Base-by-base conservation (phyloP, 2,329 filamentous ascomycete species). In the Fusarium musae region DNA sequence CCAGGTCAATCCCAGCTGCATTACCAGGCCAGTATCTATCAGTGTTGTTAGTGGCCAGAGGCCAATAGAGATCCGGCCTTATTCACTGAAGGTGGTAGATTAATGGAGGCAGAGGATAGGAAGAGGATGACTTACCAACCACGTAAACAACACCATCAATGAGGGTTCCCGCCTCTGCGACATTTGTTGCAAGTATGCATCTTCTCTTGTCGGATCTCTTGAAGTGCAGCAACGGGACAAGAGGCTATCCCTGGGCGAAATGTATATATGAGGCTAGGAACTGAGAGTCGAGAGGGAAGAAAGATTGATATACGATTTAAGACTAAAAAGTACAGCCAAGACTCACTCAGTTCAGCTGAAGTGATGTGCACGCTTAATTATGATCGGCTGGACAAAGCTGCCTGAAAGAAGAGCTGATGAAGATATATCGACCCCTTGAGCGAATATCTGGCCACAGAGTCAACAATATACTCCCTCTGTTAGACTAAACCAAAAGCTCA, bases 111-210 rank as follows among this genome's bases (percentile, higher is more conserved):
- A 19, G 19, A 11, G 17, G 40, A 17, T 6, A 23, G 3, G 23
- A 23, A 23, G 23, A 23, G 3, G 23, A 23, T 23, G 5, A 23
- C 40, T 43, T 43, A 43, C 13, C 40, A 23, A 43, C 6, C 40
- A 23, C n/a, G 40, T 43, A 43, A 11, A 12, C n/a, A 43, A 43
- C 42, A 17, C 42, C 42, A 17, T 43, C 10, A 9, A 44, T 44
- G 0, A 11, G 10, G 4, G 19, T 26, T 0, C 23, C 2, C 23
- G 23, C 6, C 23, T 44, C 42, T 5, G 23, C 42, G 23, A 26
- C 17, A 10, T 44, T 44, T 9, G 10, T 19, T 19, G 42, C 10
- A 44, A 44, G 42, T 26, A 44, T 26, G 2, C 23, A 44, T 26
- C 16, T 12, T 12, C 42, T 43, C 16, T 44, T 44, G 2, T 44